phyloP scores from a whole-genome alignment of 2,329 filamentous ascomycete species.

The Ophiostoma ulmi region DNA sequence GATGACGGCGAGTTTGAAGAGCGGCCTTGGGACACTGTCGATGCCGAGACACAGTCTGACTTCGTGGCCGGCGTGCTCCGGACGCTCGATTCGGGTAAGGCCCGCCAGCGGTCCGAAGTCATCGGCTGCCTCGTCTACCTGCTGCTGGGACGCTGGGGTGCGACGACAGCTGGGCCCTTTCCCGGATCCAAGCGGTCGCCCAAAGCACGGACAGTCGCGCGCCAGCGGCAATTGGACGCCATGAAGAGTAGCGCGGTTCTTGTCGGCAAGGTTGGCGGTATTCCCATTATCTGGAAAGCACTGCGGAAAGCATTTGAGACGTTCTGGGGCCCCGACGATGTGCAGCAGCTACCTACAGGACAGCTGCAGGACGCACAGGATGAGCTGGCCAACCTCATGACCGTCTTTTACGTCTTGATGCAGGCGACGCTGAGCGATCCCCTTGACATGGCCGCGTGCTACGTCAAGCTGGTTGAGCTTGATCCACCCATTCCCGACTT shows the following conservation, averaged over 20 bases:
- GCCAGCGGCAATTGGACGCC: constrained; percentile 52
- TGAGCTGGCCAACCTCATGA: constrained; percentile 31
- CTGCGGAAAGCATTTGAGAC: constrained; percentile 47
- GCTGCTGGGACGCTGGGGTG: constrained; percentile 64
- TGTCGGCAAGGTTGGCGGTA: constrained; percentile 47
- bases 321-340: constrained; percentile 47
- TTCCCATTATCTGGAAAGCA: constrained; percentile 49
- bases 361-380: constrained; percentile 52
- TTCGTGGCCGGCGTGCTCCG: constrained; percentile 55
- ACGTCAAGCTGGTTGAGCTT: constrained; percentile 45
- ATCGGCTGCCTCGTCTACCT: constrained; percentile 57
- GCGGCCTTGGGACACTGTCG: constrained; percentile 60
- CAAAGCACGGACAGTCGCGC: constrained; percentile 47
- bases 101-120: constrained; percentile 43
- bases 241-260: constrained; percentile 53
- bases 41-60: constrained; percentile 48
- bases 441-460: constrained; percentile 44
- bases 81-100: constrained; percentile 38
- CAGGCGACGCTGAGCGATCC: constrained; percentile 53
- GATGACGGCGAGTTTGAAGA: constrained; percentile 28
- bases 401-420: constrained; percentile 38
- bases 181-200: constrained; percentile 38
- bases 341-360: constrained; percentile 37
- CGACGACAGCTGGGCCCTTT: constrained; percentile 52
- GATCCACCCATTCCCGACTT: constrained; percentile 66